Conservation (phyloP, 2,329 filamentous ascomycete species). For the Beauveria sp. region DNA sequence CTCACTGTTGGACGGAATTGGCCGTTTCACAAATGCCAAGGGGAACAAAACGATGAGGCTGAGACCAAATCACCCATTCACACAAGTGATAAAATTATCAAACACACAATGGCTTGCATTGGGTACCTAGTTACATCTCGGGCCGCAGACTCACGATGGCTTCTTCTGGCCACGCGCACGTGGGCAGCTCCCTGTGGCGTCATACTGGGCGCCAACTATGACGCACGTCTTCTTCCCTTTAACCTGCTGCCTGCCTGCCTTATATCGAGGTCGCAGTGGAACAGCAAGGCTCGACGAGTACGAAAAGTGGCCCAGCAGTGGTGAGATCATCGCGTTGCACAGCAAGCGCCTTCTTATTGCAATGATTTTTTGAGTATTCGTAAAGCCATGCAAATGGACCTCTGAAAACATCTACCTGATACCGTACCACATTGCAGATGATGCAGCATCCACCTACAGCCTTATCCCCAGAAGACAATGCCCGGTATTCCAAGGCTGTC, state of each 20-base stretch:
- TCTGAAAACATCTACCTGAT: too few relatives aligned
- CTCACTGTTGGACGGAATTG: not conserved
- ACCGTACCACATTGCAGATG: too few relatives aligned
- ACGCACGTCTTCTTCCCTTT: not conserved
- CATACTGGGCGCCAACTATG: not conserved
- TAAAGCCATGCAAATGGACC: too few relatives aligned
- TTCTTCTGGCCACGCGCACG: not conserved
- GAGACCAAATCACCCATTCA: too few relatives aligned
- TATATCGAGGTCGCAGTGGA: not conserved
- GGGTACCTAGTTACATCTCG: not conserved
- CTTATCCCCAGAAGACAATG: not conserved
- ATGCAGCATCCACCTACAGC: not conserved
- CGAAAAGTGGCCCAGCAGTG: not conserved
- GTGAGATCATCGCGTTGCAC: not conserved
- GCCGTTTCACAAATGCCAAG: too few relatives aligned
- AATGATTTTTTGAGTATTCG: too few relatives aligned
- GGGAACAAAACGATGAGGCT: too few relatives aligned
- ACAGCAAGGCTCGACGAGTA: not conserved
- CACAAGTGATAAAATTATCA: not conserved
- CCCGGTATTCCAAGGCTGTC: constrained; percentile 3
- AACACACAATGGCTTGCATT: not conserved
- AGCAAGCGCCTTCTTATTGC: not conserved
- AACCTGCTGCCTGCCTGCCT: not conserved
- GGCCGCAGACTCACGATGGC: not conserved
- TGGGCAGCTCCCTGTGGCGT: constrained; percentile 7